These are phyloP conservation scores for Dendrobium officinale DNA, from an alignment of 106 monocot genomes.

Conservation along the genomic window DNA sequence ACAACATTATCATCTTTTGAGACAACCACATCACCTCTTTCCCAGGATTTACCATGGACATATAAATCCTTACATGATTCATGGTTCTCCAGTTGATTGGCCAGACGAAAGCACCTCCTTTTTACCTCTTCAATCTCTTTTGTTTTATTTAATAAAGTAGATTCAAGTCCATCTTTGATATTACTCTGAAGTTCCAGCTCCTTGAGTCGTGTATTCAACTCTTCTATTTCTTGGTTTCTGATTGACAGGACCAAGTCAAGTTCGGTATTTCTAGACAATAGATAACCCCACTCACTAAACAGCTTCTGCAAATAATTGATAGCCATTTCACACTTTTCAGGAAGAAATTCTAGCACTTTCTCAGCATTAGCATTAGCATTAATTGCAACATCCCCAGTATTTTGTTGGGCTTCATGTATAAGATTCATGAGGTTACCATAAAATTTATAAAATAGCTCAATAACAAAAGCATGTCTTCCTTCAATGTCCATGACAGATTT, in stretches of 20 bases:
- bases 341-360: conserved; percentile 20
- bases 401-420: conserved; percentile 19
- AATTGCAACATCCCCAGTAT: conserved; percentile 8
- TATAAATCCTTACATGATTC: conserved; percentile 11
- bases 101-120: conserved; percentile 39
- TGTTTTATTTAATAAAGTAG: conserved; percentile 29
- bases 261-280: conserved; percentile 40
- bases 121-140: conserved; percentile 39
- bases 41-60: conserved; percentile 1
- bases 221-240: conserved; percentile 49
- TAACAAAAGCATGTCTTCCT: conserved; percentile 27
- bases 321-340: conserved; percentile 24
- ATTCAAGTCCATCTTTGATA: conserved; percentile 38
- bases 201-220: conserved; percentile 32
- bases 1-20: conserved; percentile 20
- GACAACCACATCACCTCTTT: not conserved
- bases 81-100: conserved; percentile 29
- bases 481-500: conserved; percentile 17
- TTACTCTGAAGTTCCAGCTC: conserved; percentile 27
- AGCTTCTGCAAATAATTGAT: conserved; percentile 35
- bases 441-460: conserved; percentile 26
- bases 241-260: conserved; percentile 35
- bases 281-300: conserved; percentile 31
- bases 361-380: conserved; percentile 18
- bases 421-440: conserved; percentile 30